Percentiles rank a stretch among this genome's conserved stretches.
Conservation (phyloP, 2,329 filamentous ascomycete genomes). For the Trichoderma koningii region DNA sequence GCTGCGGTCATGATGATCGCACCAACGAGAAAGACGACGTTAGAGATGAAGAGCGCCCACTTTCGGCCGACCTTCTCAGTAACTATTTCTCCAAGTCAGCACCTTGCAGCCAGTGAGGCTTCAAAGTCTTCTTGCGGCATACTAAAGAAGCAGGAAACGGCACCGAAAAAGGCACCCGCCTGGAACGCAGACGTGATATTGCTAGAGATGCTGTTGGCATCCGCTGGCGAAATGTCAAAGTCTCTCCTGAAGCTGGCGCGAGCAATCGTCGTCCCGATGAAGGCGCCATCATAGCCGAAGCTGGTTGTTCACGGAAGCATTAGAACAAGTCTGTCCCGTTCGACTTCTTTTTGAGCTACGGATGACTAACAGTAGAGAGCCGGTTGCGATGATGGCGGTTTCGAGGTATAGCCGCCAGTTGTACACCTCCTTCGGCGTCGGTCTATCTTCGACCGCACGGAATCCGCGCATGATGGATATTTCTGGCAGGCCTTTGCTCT, state of each 20-base stretch:
- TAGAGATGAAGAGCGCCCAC: conserved; percentile 50
- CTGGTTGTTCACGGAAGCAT: conserved; percentile 33
- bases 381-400: conserved; percentile 51
- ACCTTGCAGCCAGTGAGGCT: not conserved
- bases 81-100: conserved; percentile 33
- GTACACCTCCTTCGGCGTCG: conserved; percentile 58
- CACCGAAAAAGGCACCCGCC: conserved; percentile 56
- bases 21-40: conserved; percentile 48
- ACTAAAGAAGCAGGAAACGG: conserved; percentile 50
- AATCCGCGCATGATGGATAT: conserved; percentile 41
- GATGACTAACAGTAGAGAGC: conserved; percentile 43
- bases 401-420: conserved; percentile 54
- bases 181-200: conserved; percentile 53
- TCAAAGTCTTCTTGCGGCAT: conserved; percentile 9
- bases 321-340: not conserved
- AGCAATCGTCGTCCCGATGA: conserved; percentile 57
- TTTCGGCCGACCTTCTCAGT: conserved; percentile 54
- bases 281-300: conserved; percentile 57
- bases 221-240: conserved; percentile 37
- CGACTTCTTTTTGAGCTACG: fast-evolving
- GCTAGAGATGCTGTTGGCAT: conserved; percentile 39
- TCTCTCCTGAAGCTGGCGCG: conserved; percentile 51
- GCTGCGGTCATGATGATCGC: conserved; percentile 48
- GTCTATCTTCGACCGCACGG: conserved; percentile 55
- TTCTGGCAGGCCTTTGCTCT: not conserved